A percentile compares a stretch with the other conserved stretches of the same genome.
These are phyloP conservation scores for Rhinocladiella similis DNA, from an alignment of 2,329 filamentous ascomycete species.

Conservation along the genomic window DNA sequence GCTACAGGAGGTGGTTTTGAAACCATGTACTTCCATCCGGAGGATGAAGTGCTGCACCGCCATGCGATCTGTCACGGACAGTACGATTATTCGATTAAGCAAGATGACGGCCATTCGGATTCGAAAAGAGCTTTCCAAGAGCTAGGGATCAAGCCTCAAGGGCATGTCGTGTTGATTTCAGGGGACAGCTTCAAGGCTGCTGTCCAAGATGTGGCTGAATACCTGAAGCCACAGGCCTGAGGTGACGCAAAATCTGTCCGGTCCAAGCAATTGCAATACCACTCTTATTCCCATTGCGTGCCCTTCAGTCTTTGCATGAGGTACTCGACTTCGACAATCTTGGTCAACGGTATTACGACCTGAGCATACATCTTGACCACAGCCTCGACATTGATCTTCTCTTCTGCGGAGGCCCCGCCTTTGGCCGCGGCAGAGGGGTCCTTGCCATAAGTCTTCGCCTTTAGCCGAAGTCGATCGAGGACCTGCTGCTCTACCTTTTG, in stretches of 20 bases:
- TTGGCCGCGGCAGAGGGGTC: slow-evolving; percentile 66
- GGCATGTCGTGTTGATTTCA: slow-evolving; percentile 85
- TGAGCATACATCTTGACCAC: slow-evolving; percentile 87
- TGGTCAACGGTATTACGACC: slow-evolving; percentile 95
- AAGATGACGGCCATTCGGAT: slow-evolving; percentile 77
- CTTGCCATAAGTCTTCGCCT: slow-evolving; percentile 90
- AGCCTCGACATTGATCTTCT: slow-evolving; percentile 88
- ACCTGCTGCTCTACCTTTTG: slow-evolving; percentile 87
- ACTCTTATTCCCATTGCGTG: slow-evolving; percentile 47
- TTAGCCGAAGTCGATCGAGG: slow-evolving; percentile 78
- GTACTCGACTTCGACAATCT: slow-evolving; percentile 97
- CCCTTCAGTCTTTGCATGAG: slow-evolving; percentile 82
- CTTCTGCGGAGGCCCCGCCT: slow-evolving; percentile 44
- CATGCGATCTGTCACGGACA: slow-evolving; percentile 69
- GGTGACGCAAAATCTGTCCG: background rate
- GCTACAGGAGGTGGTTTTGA: slow-evolving; percentile 51
- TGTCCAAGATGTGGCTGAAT: slow-evolving; percentile 73
- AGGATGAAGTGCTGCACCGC: slow-evolving; percentile 85
- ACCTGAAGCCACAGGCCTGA: slow-evolving; percentile 56
- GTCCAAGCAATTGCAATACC: background rate
- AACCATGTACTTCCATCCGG: slow-evolving; percentile 89
- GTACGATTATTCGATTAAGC: slow-evolving; percentile 76
- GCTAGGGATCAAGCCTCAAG: slow-evolving; percentile 79
- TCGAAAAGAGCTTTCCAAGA: slow-evolving; percentile 95
- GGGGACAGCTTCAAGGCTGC: slow-evolving; percentile 72